These are phyloP conservation scores for Gastrolobium villosum DNA, from an alignment of 306 rosid species.

Conservation along the genomic window DNA sequence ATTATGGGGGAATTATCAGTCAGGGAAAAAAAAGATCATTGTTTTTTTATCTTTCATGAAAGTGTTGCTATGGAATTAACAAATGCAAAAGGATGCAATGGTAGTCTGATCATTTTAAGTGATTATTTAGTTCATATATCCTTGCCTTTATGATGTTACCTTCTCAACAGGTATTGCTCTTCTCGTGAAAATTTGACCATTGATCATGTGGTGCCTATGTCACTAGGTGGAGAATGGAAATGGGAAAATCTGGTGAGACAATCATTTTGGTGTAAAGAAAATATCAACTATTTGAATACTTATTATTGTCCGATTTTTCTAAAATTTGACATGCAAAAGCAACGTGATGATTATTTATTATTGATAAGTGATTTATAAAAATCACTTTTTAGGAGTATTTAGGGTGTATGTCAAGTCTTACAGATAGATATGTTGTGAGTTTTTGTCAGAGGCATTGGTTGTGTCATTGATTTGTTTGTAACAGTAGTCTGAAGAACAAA, in stretches of 20 bases:
- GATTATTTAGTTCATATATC: constrained; percentile 37
- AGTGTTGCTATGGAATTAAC: constrained; percentile 38
- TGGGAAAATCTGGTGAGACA: constrained; percentile 93
- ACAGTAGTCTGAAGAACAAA: constrained; percentile 6
- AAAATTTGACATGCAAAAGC: constrained; percentile 23
- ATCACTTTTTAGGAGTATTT: neutral
- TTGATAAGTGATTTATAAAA: neutral
- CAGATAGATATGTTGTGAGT: neutral
- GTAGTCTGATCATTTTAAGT: constrained; percentile 10
- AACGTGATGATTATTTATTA: neutral
- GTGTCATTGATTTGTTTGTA: constrained; percentile 21
- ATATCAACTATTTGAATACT: constrained; percentile 14
- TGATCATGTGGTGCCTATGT: constrained; percentile 83
- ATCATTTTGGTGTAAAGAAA: constrained; percentile 5
- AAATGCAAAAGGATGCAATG: constrained; percentile 20
- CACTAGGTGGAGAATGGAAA: constrained; percentile 92
- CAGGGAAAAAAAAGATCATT: neutral
- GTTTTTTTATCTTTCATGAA: constrained; percentile 31
- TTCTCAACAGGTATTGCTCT: constrained; percentile 83
- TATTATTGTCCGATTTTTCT: neutral
- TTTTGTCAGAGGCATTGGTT: neutral
- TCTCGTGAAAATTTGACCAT: constrained; percentile 86
- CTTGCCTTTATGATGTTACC: constrained; percentile 43
- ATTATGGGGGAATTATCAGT: constrained; percentile 19
- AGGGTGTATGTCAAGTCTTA: too few relatives aligned